Percentiles rank a stretch among this genome's conserved stretches.
These are phyloP conservation scores for Mastigamoeba balamuthi DNA, from an alignment of 78 protist species.

Conservation along the genomic window DNA sequence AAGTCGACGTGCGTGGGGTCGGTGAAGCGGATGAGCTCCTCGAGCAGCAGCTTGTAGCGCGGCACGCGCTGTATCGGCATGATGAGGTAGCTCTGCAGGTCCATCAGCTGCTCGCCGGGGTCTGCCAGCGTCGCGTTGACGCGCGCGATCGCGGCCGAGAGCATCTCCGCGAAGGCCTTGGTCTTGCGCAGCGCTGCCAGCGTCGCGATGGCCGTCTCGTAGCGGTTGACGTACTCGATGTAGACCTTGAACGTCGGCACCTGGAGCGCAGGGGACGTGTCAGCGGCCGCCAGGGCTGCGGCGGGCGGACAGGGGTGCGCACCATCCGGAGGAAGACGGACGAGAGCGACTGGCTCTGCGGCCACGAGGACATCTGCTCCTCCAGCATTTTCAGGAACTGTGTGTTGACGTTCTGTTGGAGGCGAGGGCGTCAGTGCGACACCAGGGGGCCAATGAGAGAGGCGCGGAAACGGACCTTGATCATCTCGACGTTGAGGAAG, in stretches of 20 bases:
- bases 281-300: not conserved
- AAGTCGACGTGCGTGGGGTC: slow-evolving; percentile 14
- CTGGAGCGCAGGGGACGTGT: not conserved
- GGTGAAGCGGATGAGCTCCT: slow-evolving; percentile 25
- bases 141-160: too few species aligned
- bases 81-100: slow-evolving; percentile 27
- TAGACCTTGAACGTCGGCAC: slow-evolving; percentile 38
- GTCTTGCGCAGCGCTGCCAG: slow-evolving; percentile 23
- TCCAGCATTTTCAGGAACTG: slow-evolving; percentile 14
- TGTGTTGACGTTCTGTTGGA: not conserved
- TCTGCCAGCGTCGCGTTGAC: too few species aligned
- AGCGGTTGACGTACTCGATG: slow-evolving; percentile 46
- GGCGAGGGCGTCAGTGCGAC: too few species aligned
- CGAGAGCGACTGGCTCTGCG: slow-evolving; percentile 17
- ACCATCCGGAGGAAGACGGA: slow-evolving; percentile 24
- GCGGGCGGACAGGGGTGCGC: not conserved
- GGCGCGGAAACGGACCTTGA: too few species aligned
- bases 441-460: too few species aligned
- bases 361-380: slow-evolving; percentile 24
- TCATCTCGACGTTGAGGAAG: too few species aligned
- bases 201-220: slow-evolving; percentile 23
- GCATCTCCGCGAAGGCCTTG: too few species aligned
- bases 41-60: slow-evolving; percentile 30
- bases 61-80: slow-evolving; percentile 51
- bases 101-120: too few species aligned